Evolutionary conservation across 1,139 yeast genomes (phyloP).

Genomic region (Yamadazyma triangularis): DNA sequence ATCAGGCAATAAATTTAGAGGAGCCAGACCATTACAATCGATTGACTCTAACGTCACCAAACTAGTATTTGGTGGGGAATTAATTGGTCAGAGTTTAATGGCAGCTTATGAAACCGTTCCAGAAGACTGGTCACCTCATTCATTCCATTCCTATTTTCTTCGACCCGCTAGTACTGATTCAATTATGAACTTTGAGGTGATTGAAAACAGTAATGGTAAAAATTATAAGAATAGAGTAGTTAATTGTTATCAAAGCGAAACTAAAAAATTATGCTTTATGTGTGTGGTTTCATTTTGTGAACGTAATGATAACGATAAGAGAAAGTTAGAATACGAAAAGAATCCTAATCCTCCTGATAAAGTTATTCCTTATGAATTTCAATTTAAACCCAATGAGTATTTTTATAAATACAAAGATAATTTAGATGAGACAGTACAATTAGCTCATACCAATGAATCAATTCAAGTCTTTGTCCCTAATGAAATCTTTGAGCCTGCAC

Average conservation of each 20-base stretch:
- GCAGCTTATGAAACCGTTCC: slow-evolving; percentile 29
- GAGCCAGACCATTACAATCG: slow-evolving; percentile 34
- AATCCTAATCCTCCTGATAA: slow-evolving; percentile 8
- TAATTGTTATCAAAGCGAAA: slow-evolving; percentile 28
- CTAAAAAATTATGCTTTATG: slow-evolving; percentile 27
- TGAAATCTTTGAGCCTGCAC: slow-evolving; percentile 21
- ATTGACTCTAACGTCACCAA: slow-evolving; percentile 16
- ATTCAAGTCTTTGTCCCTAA: slow-evolving; percentile 27
- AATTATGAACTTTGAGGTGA: slow-evolving; percentile 33
- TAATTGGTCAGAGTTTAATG: slow-evolving; percentile 38
- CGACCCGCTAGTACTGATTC: slow-evolving; percentile 31
- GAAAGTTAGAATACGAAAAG: slow-evolving; percentile 11
- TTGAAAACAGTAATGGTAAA: slow-evolving; percentile 27
- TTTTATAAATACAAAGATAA: slow-evolving; percentile 29
- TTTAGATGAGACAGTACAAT: slow-evolving; percentile 21
- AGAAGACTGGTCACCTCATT: slow-evolving; percentile 28
- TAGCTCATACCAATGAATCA: slow-evolving; percentile 30
- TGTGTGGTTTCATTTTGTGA: slow-evolving; percentile 33
- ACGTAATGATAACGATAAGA: slow-evolving; percentile 19
- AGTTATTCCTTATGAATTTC: slow-evolving; percentile 27
- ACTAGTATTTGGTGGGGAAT: slow-evolving; percentile 34
- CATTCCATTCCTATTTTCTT: slow-evolving; percentile 37
- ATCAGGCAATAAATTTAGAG: slow-evolving; percentile 16
- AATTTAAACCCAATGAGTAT: slow-evolving; percentile 24
- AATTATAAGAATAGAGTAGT: slow-evolving; percentile 34